Percentiles rank a stretch among this genome's conserved stretches.
These are phyloP conservation scores for Asterophora lycoperdoides DNA, from an alignment of 768 basidiomycete species.

Conservation along the genomic window DNA sequence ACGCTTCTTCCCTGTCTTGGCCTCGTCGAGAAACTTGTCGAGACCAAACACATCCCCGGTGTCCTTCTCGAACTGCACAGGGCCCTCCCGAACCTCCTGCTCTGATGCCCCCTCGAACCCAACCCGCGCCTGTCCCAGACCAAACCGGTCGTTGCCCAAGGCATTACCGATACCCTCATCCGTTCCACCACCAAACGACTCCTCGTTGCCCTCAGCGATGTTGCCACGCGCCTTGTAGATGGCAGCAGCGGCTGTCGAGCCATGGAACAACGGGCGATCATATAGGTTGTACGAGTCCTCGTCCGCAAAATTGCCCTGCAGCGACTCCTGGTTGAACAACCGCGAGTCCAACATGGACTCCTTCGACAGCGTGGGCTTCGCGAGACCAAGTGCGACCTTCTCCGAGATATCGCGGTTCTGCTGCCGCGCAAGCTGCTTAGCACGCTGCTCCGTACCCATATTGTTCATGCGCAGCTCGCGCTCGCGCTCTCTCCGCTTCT, in stretches of 20 bases:
- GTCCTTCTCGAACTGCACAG: constrained; percentile 99
- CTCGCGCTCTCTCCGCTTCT: constrained; percentile 92
- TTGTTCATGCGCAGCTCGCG: constrained; percentile 98
- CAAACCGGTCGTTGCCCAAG: constrained; percentile 91
- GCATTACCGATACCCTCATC: constrained; percentile 92
- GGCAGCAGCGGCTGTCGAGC: constrained; percentile 96
- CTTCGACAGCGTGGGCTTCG: constrained; percentile 94
- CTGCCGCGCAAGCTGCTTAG: constrained; percentile 91
- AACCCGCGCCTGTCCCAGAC: constrained; percentile 73
- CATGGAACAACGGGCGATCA: constrained; percentile 93
- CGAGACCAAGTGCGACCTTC: constrained; percentile 95
- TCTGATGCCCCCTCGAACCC: constrained; percentile 91
- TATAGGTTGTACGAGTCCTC: constrained; percentile 95
- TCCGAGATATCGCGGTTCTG: constrained; percentile 99
- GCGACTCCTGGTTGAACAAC: constrained; percentile 93
- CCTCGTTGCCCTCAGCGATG: constrained; percentile 80
- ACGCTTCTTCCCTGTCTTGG: constrained; percentile 91
- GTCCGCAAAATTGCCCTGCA: constrained; percentile 77
- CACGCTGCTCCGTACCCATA: constrained; percentile 96
- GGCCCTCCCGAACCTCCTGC: constrained; percentile 84
- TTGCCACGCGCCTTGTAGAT: constrained; percentile 96
- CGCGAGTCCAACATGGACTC: constrained; percentile 97
- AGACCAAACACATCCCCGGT: constrained; percentile 95
- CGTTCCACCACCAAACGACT: constrained; percentile 90
- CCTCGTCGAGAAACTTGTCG: constrained; percentile 95